Percentiles rank a stretch among this genome's conserved stretches.
Conservation (phyloP, 805 yeast genomes). For the Saccharomyces paradoxus region DNA sequence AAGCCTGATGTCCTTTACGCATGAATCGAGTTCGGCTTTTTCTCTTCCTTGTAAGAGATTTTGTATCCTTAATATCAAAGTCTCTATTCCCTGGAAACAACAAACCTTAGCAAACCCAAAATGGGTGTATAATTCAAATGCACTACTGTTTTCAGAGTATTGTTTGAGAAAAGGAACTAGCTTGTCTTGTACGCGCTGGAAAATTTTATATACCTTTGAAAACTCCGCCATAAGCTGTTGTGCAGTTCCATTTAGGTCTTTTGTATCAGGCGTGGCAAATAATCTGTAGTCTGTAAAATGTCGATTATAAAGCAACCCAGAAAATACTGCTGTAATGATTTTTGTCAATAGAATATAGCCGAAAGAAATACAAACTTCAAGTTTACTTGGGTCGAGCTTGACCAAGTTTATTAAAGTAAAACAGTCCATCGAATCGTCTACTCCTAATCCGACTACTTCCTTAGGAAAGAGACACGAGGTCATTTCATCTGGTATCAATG, state of each 20-base stretch:
- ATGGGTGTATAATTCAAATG: background rate
- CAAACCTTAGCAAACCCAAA: background rate
- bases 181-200: background rate
- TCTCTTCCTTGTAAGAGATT: background rate
- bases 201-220: too few species aligned
- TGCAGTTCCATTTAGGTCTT: background rate
- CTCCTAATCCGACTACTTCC: constrained; percentile 7
- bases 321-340: constrained; percentile 1
- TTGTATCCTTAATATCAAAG: background rate
- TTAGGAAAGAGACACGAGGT: constrained; percentile 11
- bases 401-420: constrained; percentile 1
- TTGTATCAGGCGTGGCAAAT: constrained; percentile 1
- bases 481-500: constrained; percentile 2
- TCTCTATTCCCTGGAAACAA: background rate
- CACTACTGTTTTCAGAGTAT: background rate
- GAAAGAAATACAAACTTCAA: background rate
- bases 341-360: constrained; percentile 7
- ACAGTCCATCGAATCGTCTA: constrained; percentile 9
- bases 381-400: background rate
- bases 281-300: constrained; percentile 8
- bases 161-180: background rate
- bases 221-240: too few species aligned
- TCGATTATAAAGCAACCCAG: constrained; percentile 3
- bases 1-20: background rate
- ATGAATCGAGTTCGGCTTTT: background rate